Base-by-base conservation (phyloP, 495 filamentous ascomycete species). In the Aspergillus kassunensis region DNA sequence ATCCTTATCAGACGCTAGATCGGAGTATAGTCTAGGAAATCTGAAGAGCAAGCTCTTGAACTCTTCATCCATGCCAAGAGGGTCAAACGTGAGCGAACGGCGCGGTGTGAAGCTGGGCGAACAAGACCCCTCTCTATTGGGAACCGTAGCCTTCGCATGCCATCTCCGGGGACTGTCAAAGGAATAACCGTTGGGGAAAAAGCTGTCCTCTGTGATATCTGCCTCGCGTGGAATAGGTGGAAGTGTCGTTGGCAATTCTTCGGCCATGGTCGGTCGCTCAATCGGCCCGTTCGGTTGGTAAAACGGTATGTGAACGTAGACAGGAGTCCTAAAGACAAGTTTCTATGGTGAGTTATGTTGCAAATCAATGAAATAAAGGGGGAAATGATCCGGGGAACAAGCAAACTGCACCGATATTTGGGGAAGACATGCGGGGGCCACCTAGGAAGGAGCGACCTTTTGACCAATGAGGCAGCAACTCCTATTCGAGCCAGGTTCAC, bases 1-100 rank as follows among this genome's bases (percentile, higher is more conserved):
- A 29, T 60, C 63, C 16, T 52, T 60, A 18, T 61, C 60, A 41
- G 58, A 43, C n/a, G 53, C 43, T 15, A 51, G 47, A 43, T 45
- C 34, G 21, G 46, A 33, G 15, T 46, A 37, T 44, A 60, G 49
- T 11, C 23, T 34, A 12, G 39, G 40, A 7, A 44, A 23, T 34
- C 53, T 56, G 21, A 30, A 39, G 7, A 46, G 23, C 4, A 39
- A 15, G 6, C 19, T 13, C 16, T 41, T 53, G 13, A 12, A 44
- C 24, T 30, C 15, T 10, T 40, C 24, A 31, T 33, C 31, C 7
- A 13, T 20, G 34, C 29, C 16, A 37, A 46, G 34, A 9, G 23
- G 18, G 8, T 27, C 41, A 30, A 40, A n/a, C 20, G 23, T 16
- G 21, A 18, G 15, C 4, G 45, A 29, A 30, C 29, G 8, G 13